These are phyloP conservation scores for Gamarada debralockiae DNA, from an alignment of 495 filamentous ascomycete genomes.

Conservation along the genomic window DNA sequence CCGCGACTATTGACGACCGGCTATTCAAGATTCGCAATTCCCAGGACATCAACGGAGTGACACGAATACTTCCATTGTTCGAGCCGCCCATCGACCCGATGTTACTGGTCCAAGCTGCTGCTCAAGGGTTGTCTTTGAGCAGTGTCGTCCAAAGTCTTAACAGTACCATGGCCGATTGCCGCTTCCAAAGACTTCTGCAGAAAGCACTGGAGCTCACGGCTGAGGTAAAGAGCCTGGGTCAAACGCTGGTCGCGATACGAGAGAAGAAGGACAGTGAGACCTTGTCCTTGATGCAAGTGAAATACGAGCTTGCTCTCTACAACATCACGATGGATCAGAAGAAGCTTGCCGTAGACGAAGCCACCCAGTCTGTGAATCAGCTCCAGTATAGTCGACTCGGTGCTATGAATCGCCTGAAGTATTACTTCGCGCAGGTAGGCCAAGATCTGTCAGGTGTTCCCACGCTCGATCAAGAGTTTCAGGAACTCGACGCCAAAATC, in stretches of 20 bases:
- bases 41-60: constrained; percentile 30
- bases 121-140: constrained; percentile 12
- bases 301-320: not conserved
- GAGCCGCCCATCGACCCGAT: constrained; percentile 30
- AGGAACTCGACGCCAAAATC: not conserved
- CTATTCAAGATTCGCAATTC: constrained; percentile 33
- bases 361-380: not conserved
- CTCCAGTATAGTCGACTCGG: not conserved
- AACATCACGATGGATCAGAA: not conserved
- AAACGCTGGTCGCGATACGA: not conserved
- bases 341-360: not conserved
- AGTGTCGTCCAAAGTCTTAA: not conserved
- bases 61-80: constrained; percentile 23
- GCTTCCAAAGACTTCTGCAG: constrained; percentile 7
- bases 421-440: not conserved
- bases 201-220: not conserved
- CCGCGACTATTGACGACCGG: constrained; percentile 28
- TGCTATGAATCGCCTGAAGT: not conserved
- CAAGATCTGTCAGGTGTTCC: too few species aligned
- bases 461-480: too few species aligned
- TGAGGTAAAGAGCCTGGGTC: not conserved
- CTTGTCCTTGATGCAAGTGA: not conserved
- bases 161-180: not conserved
- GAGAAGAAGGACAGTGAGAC: constrained; percentile 1
- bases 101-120: constrained; percentile 18